A percentile compares a stretch with the other conserved stretches of the same genome.
These are phyloP conservation scores for Talaromyces verruculosus DNA, from an alignment of 2,329 filamentous ascomycete genomes.

Conservation along the genomic window DNA sequence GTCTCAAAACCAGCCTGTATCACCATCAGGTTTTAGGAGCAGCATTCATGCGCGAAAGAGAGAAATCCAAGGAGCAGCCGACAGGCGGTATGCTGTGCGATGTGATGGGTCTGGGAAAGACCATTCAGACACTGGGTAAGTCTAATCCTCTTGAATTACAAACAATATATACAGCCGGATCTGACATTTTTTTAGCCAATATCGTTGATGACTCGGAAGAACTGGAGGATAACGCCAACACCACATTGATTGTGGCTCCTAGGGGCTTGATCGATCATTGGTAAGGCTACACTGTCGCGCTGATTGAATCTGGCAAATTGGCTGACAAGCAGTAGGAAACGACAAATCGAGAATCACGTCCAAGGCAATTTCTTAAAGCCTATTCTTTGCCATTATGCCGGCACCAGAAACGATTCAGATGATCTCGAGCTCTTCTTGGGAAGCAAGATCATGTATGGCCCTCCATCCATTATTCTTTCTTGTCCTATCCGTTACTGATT, in stretches of 20 bases:
- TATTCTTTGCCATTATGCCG: slow-evolving; percentile 30
- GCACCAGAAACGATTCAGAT: slow-evolving; percentile 26
- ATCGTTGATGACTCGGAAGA: slow-evolving; percentile 37
- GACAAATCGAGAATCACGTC: slow-evolving; percentile 37
- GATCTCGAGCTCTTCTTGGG: slow-evolving; percentile 23
- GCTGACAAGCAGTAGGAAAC: not conserved
- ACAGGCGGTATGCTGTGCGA: slow-evolving; percentile 42
- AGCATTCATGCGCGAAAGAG: slow-evolving; percentile 38
- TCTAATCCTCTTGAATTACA: not conserved
- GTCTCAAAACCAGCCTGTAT: slow-evolving; percentile 36
- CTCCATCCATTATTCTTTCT: not conserved
- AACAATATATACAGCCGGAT: not conserved
- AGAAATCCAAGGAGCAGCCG: slow-evolving; percentile 28
- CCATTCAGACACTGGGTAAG: slow-evolving; percentile 38
- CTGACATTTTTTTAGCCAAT: slow-evolving; percentile 29
- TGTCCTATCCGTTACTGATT: not conserved
- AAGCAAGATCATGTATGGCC: slow-evolving; percentile 22
- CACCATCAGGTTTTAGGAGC: slow-evolving; percentile 39
- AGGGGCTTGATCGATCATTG: slow-evolving; percentile 37
- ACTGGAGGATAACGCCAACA: slow-evolving; percentile 27
- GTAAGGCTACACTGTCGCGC: slow-evolving; percentile 24
- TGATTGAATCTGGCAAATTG: not conserved
- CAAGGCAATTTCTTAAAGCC: slow-evolving; percentile 25
- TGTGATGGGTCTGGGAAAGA: slow-evolving; percentile 46
- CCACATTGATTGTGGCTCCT: slow-evolving; percentile 42